These are phyloP conservation scores for Tilletiaria anomala DNA, from an alignment of 1,284 basidiomycete species.

Conservation along the genomic window DNA sequence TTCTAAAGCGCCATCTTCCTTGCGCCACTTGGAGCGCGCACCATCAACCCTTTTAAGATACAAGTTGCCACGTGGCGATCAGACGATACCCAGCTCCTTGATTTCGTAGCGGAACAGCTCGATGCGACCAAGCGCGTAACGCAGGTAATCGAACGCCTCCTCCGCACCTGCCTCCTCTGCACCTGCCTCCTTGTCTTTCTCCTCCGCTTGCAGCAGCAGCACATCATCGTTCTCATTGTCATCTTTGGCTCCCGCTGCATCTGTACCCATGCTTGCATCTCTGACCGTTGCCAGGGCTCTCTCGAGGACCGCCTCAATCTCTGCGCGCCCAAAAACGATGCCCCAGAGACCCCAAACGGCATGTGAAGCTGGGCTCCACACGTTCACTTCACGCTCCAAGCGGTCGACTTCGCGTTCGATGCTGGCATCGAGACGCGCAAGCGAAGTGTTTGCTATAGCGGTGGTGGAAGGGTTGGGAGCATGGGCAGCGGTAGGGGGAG, in stretches of 20 bases:
- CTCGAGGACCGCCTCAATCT: slow-evolving; percentile 17
- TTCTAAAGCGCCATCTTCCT: no score
- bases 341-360: slow-evolving; percentile 38
- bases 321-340: slow-evolving; percentile 28
- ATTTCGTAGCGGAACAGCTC: slow-evolving; percentile 31
- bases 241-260: slow-evolving; percentile 4
- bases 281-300: background rate
- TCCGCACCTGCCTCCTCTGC: background rate
- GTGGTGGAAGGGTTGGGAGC: no score
- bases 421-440: slow-evolving; percentile 14
- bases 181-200: no score
- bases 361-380: slow-evolving; percentile 32
- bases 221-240: slow-evolving; percentile 6
- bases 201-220: background rate
- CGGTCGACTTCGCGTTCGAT: slow-evolving; percentile 30
- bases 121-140: slow-evolving; percentile 28
- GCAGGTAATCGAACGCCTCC: slow-evolving; percentile 5
- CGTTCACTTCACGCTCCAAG: slow-evolving; percentile 25
- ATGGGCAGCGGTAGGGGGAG: background rate
- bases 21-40: no score
- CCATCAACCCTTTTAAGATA: no score
- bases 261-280: no score
- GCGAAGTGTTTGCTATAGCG: no score
- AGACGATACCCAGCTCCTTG: slow-evolving; percentile 6
- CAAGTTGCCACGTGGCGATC: no score